phyloP scores from a whole-genome alignment of 2,329 filamentous ascomycete species.

The Fusarium penzigii region DNA sequence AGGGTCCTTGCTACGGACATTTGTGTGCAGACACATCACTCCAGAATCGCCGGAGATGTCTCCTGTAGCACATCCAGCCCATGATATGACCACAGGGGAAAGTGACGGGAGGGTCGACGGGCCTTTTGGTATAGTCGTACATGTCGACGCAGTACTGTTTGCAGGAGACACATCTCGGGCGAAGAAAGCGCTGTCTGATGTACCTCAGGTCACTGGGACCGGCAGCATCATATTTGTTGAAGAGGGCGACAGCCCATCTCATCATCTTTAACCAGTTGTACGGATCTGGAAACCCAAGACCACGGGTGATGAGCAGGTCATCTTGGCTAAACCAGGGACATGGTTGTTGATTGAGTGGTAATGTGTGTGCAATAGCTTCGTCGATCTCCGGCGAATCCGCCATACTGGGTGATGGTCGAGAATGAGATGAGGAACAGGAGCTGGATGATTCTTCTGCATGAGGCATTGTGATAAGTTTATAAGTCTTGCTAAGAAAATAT shows the following conservation, averaged over 20 bases:
- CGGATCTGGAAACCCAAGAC: neutral
- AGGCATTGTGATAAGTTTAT: no score
- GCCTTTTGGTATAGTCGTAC: neutral
- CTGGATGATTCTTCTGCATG: no score
- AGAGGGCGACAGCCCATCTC: neutral
- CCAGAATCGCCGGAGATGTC: neutral
- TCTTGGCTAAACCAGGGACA: neutral
- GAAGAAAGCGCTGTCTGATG: neutral
- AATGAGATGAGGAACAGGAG: no score
- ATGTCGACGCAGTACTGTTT: neutral
- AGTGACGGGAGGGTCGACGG: neutral
- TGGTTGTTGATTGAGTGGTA: neutral
- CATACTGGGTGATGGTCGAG: no score
- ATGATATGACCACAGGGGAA: neutral
- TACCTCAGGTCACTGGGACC: neutral
- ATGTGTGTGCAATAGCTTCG: no score
- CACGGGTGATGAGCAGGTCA: neutral
- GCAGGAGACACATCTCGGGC: neutral
- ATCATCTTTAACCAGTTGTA: neutral
- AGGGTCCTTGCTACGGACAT: neutral
- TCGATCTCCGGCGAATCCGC: no score
- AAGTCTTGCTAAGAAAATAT: no score
- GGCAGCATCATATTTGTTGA: neutral
- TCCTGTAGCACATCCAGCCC: neutral
- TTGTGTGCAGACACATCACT: neutral